Base-by-base conservation (phyloP, 169 alveolate species). In the Blepharisma undulans region DNA sequence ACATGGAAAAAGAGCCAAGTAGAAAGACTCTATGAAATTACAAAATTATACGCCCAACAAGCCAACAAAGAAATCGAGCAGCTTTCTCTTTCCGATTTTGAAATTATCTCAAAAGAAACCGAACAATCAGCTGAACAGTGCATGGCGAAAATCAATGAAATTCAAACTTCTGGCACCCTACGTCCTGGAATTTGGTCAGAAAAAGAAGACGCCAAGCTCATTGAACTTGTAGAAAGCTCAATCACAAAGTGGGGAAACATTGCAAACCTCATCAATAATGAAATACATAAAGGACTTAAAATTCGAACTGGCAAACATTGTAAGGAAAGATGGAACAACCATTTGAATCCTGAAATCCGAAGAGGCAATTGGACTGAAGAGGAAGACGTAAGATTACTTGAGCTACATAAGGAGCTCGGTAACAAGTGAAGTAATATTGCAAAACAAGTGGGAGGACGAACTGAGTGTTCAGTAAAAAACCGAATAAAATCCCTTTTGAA, bases 311-410 rank as follows among this genome's bases (percentile, higher is more conserved):
- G 98, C 12, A 96, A 94, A 85, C 95, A 94, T 87, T 92, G 96
- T 81, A 87, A 96, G 74, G 97, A 96, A 81, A 89, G 98, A 88
- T 96, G 98, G 96, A 91, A 76, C 32, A 96, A 94, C 84, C 94
- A 94, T 81, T 93, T 96, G 71, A 90, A 92, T 88, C 96, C 97
- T 14, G 92, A 93, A 22, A 91, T 96, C 36, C 93, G 93, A 60
- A 89, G 92, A 66, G 93, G 93, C 21, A 93, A 94, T 12, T 96
- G 96, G 95, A 87, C 93, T 60, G 82, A 60, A 33, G 95, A 92
- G 85, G 97, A 94, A 88, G 98, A 96, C 77, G 7, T 79, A 79
- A 79, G 27, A n/a, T 22, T 84, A 22, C 32, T 84, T 48, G 74
- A 36, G 77, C 10, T n/a, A 4, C 34, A 84, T 30, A 36, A 36